These are phyloP conservation scores for Phytopythium delawarense DNA, from an alignment of 352 stramenopile species.

Conservation along the genomic window DNA sequence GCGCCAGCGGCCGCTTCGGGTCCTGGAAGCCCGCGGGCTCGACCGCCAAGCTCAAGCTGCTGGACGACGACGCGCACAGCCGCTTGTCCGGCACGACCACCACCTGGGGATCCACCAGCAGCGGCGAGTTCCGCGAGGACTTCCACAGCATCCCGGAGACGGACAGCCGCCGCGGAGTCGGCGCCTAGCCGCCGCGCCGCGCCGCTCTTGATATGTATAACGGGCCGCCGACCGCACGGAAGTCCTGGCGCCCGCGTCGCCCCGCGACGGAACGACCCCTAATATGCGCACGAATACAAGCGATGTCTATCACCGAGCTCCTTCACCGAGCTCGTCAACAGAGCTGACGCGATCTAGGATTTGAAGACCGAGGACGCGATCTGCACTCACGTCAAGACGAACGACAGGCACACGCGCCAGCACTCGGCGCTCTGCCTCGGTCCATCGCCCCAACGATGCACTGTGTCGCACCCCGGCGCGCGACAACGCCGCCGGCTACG, in stretches of 20 bases:
- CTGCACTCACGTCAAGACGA: too few relatives aligned
- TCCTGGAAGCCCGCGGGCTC: neutral
- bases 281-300: slow-evolving; percentile 1
- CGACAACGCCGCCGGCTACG: too few relatives aligned
- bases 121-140: slow-evolving; percentile 5
- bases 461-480: too few relatives aligned
- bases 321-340: too few relatives aligned
- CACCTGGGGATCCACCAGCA: slow-evolving; percentile 4
- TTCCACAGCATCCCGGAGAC: slow-evolving; percentile 4
- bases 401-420: too few relatives aligned
- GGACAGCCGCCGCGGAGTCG: neutral
- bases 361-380: too few relatives aligned
- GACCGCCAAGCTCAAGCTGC: slow-evolving; percentile 3
- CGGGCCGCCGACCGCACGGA: neutral
- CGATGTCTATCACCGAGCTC: neutral
- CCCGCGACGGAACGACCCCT: neutral
- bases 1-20: neutral
- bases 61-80: slow-evolving; percentile 5
- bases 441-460: too few relatives aligned
- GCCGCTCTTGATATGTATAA: slow-evolving; percentile 4
- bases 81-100: slow-evolving; percentile 3
- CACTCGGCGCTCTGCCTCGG: too few relatives aligned
- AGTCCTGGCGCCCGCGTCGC: neutral
- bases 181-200: neutral
- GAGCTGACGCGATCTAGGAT: too few relatives aligned